These are phyloP conservation scores for Xylariaceae sp. DNA, from an alignment of 2,329 filamentous ascomycete species.

Conservation along the genomic window DNA sequence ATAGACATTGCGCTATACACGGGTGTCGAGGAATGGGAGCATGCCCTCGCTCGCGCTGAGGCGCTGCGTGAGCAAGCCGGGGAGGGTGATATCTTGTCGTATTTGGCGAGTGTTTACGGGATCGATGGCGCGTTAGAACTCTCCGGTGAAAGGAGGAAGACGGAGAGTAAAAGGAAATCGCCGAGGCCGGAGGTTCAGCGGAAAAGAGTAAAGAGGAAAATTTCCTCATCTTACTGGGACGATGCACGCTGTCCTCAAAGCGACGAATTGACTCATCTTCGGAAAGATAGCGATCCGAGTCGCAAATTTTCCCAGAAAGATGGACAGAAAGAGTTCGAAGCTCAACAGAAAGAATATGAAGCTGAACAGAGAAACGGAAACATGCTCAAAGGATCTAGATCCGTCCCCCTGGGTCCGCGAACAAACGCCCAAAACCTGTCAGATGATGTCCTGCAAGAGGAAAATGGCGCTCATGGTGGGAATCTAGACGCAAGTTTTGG, in stretches of 20 bases:
- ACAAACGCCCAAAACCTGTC: no score
- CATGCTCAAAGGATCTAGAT: no score
- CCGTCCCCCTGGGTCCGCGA: no score
- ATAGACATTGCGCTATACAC: constrained; percentile 28
- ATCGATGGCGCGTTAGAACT: background rate
- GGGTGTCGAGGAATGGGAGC: constrained; percentile 33
- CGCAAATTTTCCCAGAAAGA: no score
- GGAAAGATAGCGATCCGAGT: no score
- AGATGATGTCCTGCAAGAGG: no score
- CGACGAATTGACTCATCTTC: no score
- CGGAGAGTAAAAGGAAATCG: background rate
- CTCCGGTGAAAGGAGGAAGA: background rate
- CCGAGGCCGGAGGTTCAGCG: constrained; percentile 5
- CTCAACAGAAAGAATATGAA: no score
- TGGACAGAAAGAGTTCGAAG: no score
- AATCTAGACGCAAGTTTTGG: no score
- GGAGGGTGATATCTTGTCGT: constrained; percentile 26
- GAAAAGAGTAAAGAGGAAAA: constrained; percentile 8
- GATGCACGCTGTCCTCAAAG: background rate
- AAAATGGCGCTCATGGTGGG: no score
- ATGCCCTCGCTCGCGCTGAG: constrained; percentile 32
- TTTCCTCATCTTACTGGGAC: constrained; percentile 24
- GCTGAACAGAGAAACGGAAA: no score
- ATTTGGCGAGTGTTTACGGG: constrained; percentile 15
- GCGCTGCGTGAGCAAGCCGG: constrained; percentile 26